These are phyloP conservation scores for Gymnopilus junonius DNA, from an alignment of 768 basidiomycete species.

Conservation along the genomic window DNA sequence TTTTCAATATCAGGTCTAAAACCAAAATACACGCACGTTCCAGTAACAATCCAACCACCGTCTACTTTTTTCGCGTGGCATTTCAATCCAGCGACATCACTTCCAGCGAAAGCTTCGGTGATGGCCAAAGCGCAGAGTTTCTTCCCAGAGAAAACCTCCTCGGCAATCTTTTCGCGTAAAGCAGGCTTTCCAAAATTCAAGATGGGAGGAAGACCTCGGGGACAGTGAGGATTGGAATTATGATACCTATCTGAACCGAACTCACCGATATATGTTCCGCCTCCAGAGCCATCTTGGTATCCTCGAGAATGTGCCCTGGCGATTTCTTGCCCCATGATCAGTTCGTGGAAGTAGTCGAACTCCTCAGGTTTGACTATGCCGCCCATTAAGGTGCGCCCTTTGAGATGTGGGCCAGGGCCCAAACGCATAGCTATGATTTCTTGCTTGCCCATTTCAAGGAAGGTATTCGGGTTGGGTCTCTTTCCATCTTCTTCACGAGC, in stretches of 20 bases:
- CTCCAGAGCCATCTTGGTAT: conserved; percentile 75
- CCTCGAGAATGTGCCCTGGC: conserved; percentile 73
- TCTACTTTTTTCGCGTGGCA: conserved; percentile 76
- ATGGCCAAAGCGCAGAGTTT: conserved; percentile 82
- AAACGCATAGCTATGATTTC: conserved; percentile 70
- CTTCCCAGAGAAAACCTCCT: conserved; percentile 60
- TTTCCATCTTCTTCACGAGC: conserved; percentile 83
- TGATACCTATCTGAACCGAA: neutral
- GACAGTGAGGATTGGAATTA: neutral
- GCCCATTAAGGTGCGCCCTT: conserved; percentile 74
- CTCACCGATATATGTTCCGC: conserved; percentile 37
- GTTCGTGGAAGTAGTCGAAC: conserved; percentile 83
- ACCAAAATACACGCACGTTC: conserved; percentile 55
- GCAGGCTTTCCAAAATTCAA: conserved; percentile 78
- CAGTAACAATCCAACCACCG: conserved; percentile 79
- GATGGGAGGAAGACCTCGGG: conserved; percentile 68
- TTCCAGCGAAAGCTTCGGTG: conserved; percentile 85
- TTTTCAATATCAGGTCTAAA: neutral
- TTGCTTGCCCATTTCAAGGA: conserved; percentile 66
- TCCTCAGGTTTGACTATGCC: conserved; percentile 80
- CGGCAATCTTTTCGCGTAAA: conserved; percentile 62
- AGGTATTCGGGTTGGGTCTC: conserved; percentile 67
- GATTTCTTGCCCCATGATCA: conserved; percentile 74
- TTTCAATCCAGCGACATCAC: conserved; percentile 73
- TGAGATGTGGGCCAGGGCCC: conserved; percentile 85